Evolutionary conservation across 164 flowering plant genomes (phyloP).

Genomic region (Annona squamosa): DNA sequence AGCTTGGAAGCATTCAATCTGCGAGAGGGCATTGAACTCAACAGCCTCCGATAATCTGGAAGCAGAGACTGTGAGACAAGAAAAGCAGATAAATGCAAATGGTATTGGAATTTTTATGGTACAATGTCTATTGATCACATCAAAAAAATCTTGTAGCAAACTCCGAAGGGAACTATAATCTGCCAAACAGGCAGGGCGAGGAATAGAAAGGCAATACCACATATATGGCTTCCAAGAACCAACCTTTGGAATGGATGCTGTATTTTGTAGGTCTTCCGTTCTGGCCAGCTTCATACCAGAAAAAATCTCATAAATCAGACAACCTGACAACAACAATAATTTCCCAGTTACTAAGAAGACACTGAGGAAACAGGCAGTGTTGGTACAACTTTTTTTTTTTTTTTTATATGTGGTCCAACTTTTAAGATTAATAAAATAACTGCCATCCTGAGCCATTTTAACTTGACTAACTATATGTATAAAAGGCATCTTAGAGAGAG

Average conservation of each 20-base stretch:
- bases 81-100: slow-evolving; percentile 34
- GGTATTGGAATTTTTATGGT: slow-evolving; percentile 21
- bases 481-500: too few relatives aligned
- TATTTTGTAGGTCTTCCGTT: slow-evolving; percentile 86
- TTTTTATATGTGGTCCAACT: too few relatives aligned
- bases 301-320: slow-evolving; percentile 92
- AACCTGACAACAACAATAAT: slow-evolving; percentile 38
- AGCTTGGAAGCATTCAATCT: slow-evolving; percentile 93
- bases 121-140: neutral
- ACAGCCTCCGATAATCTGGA: slow-evolving; percentile 97
- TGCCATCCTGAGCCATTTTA: too few relatives aligned
- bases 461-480: too few relatives aligned
- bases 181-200: neutral
- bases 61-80: slow-evolving; percentile 88
- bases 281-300: slow-evolving; percentile 67
- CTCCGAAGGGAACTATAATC: neutral
- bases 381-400: neutral
- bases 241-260: slow-evolving; percentile 87
- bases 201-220: neutral
- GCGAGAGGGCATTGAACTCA: slow-evolving; percentile 90
- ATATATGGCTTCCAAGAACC: slow-evolving; percentile 2
- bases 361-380: neutral
- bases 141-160: neutral
- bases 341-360: neutral
- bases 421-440: too few relatives aligned